Conservation (phyloP, 139 green algal genomes). For the Choricystis sp. region DNA sequence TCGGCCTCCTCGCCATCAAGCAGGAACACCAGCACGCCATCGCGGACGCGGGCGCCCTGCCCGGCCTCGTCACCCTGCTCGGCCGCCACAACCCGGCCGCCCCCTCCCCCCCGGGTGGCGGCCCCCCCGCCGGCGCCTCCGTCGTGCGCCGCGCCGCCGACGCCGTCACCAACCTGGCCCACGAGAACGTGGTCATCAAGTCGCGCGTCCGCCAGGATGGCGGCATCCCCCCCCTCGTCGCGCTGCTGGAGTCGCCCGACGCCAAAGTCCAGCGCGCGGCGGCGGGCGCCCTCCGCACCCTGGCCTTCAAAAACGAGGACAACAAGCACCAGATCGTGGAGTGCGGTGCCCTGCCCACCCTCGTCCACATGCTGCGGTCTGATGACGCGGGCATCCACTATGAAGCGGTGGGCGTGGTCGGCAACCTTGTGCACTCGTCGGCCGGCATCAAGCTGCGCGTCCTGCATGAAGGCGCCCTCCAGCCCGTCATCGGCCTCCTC, state of each 20-base stretch:
- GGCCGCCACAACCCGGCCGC: conserved; percentile 15
- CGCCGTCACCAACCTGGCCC: conserved; percentile 90
- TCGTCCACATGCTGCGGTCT: conserved; percentile 89
- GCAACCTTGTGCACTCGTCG: conserved; percentile 92
- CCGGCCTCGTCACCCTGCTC: conserved; percentile 53
- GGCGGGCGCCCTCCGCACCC: conserved; percentile 71
- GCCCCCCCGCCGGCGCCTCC: conserved; percentile 7
- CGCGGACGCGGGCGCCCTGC: conserved; percentile 40
- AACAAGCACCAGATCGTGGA: conserved; percentile 98
- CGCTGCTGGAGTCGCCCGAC: conserved; percentile 66
- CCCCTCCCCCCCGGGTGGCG: background rate
- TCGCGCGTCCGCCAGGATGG: conserved; percentile 63
- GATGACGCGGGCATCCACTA: conserved; percentile 87
- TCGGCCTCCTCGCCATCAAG: conserved; percentile 82
- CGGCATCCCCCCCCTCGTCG: conserved; percentile 82
- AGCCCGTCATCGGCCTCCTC: conserved; percentile 91
- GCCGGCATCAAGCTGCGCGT: conserved; percentile 57
- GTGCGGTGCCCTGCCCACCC: conserved; percentile 61
- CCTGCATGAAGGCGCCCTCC: conserved; percentile 75
- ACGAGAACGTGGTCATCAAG: conserved; percentile 92
- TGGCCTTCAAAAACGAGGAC: conserved; percentile 98
- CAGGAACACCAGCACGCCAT: conserved; percentile 70
- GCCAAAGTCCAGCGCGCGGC: conserved; percentile 75
- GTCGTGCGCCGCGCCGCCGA: conserved; percentile 72
- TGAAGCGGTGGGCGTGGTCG: conserved; percentile 95